Evolutionary conservation across 306 rosid genomes (phyloP).

Genomic region (Aeschynomene evenia): DNA sequence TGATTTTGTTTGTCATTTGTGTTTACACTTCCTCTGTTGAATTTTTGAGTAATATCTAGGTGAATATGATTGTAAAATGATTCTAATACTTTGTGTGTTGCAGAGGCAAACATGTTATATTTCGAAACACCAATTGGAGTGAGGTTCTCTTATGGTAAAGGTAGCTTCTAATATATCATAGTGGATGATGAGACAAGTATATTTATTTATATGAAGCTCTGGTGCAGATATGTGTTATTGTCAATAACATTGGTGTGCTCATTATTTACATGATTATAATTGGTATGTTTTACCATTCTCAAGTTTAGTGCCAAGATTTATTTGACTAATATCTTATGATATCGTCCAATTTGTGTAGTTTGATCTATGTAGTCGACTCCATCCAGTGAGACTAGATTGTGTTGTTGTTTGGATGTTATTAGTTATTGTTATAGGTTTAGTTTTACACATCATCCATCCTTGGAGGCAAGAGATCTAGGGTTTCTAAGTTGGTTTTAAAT

Average conservation of each 20-base stretch:
- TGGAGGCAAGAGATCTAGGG: background rate
- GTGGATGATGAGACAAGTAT: too few species aligned
- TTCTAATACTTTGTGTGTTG: too few species aligned
- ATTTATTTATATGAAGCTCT: too few species aligned
- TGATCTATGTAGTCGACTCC: background rate
- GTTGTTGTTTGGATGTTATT: slow-evolving; percentile 4
- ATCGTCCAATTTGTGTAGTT: background rate
- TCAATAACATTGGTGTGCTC: slow-evolving; percentile 78
- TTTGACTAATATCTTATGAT: background rate
- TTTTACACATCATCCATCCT: background rate
- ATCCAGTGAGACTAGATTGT: background rate
- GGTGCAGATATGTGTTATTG: slow-evolving; percentile 61
- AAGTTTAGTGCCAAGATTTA: background rate
- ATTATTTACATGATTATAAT: slow-evolving; percentile 91
- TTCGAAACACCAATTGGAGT: too few species aligned
- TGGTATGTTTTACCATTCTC: slow-evolving; percentile 46
- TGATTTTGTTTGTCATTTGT: too few species aligned
- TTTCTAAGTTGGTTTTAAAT: slow-evolving; percentile 34
- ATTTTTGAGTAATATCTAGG: too few species aligned
- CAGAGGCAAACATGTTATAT: too few species aligned
- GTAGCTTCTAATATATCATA: too few species aligned
- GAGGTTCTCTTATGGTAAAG: too few species aligned
- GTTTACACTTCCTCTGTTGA: too few species aligned
- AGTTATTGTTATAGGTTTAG: slow-evolving; percentile 19
- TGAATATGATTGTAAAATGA: too few species aligned